Percentiles rank a stretch among this genome's conserved stretches.
Evolutionary conservation across 306 rosid genomes (phyloP).

Genomic region (Rosa persica): DNA sequence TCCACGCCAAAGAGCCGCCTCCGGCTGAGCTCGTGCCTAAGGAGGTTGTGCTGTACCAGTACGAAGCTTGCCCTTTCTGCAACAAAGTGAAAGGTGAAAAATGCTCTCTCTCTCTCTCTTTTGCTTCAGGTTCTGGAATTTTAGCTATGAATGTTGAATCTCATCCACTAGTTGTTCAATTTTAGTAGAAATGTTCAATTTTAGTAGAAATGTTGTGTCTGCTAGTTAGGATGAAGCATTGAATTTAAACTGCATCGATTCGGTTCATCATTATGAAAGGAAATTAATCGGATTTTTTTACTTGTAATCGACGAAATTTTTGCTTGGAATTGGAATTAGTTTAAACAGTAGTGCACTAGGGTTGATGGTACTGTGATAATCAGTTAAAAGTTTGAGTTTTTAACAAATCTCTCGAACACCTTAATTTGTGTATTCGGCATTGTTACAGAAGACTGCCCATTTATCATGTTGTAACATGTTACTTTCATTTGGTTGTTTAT

Average conservation of each 20-base stretch:
- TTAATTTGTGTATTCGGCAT: not conserved
- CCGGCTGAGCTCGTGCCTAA: constrained; percentile 57
- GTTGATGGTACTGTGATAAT: not conserved
- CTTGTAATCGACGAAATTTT: not conserved
- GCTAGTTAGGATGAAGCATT: not conserved
- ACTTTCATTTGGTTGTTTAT: constrained; percentile 24
- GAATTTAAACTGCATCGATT: not conserved
- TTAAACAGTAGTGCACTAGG: not conserved
- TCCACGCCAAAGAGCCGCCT: constrained; percentile 71
- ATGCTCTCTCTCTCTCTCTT: not conserved
- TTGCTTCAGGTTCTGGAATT: not conserved
- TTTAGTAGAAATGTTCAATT: not conserved
- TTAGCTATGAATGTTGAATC: not conserved
- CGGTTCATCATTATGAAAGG: not conserved
- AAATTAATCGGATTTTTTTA: not conserved
- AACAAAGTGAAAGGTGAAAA: constrained; percentile 80
- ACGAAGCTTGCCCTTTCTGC: constrained; percentile 95
- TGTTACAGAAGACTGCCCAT: not conserved
- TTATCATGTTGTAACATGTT: not conserved
- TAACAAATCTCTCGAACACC: not conserved
- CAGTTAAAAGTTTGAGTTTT: not conserved
- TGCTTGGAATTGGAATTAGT: not conserved
- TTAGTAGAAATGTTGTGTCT: not conserved
- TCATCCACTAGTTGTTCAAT: too few species aligned
- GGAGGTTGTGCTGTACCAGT: constrained; percentile 86